Base-by-base conservation (phyloP, 352 stramenopile species). In the Pythium aquatile region DNA sequence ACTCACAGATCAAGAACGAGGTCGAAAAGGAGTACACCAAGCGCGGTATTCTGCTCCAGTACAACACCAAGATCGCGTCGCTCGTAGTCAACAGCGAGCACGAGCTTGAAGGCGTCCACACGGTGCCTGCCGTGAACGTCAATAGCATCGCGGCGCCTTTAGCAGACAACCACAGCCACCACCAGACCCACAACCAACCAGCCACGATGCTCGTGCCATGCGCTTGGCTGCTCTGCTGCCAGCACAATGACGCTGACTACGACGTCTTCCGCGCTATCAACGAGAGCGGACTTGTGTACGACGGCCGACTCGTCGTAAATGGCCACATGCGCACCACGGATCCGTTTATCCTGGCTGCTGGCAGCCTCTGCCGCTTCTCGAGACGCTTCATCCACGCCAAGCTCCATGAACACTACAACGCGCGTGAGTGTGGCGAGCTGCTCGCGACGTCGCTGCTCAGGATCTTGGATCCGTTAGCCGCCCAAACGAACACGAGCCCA, bases 201-300 rank as follows among this genome's bases (percentile, higher is more conserved):
- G 44, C 55, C 7, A 62, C 58, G 14, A 62, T 55, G 35, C 54
- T 57, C 11, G 47, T 85, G 24, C 55, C 66, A 1, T 96, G 89
- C 54, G 65, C 72, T 3, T 84, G 93, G 71, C 49, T 98, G 37
- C 74, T 97, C 33, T 93, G 85, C 67, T 96, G 82, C 46, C 87
- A 91, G 58, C 79, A 91, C 26, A 87, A 86, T 46, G 91, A 97
- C 64, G 80, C 88, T 13, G 88, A 96, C 68, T 77, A 82, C 16
- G 90, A 97, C 70, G 70, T 97, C 1, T 98, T 98, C 66, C 79
- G 79, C 5, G 90, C 90, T 10, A 88, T 97, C 52, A 97, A 97
- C 67, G 87, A 96, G 48, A 90, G 82, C 58, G 93, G 91, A 7
- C 81, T 98, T 33, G 91, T 98, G 24, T 98, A 97, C 68, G 91